Evolutionary conservation across 148 eudicot genomes (phyloP).

Genomic region (Rhododendron molle): DNA sequence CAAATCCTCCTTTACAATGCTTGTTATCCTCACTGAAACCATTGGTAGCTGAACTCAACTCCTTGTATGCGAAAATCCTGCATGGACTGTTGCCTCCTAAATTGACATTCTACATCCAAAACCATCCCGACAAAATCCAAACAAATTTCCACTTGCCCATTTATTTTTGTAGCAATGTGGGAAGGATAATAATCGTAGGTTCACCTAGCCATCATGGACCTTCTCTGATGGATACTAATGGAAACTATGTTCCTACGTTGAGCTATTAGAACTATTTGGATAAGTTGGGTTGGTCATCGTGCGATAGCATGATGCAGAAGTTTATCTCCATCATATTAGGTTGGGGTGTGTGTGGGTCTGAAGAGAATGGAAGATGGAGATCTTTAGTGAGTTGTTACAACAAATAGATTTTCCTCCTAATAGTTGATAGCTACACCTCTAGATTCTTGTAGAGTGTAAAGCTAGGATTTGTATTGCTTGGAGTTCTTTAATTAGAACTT

Average conservation of each 20-base stretch:
- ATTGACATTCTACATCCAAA: background rate
- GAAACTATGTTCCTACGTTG: background rate
- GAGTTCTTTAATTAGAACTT: background rate
- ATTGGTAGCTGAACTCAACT: slow-evolving; percentile 41
- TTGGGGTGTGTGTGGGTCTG: background rate
- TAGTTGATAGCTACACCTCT: background rate
- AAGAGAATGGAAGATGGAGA: background rate
- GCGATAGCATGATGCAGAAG: background rate
- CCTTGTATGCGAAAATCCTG: slow-evolving; percentile 44
- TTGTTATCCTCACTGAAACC: slow-evolving; percentile 43
- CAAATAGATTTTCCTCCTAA: background rate
- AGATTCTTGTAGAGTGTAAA: background rate
- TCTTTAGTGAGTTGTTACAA: background rate
- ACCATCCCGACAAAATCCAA: background rate
- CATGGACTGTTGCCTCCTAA: slow-evolving; percentile 21
- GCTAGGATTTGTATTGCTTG: background rate
- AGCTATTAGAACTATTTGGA: background rate
- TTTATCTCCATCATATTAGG: background rate
- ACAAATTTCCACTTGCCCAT: background rate
- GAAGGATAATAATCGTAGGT: background rate
- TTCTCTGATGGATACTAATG: background rate
- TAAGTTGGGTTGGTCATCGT: background rate
- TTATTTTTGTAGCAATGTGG: background rate
- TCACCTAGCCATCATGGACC: background rate
- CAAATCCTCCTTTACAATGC: slow-evolving; percentile 50